Percentiles rank a stretch among this genome's conserved stretches.
Evolutionary conservation across 1,139 yeast species (phyloP).

Genomic region (Geotrichum carabidarum): DNA sequence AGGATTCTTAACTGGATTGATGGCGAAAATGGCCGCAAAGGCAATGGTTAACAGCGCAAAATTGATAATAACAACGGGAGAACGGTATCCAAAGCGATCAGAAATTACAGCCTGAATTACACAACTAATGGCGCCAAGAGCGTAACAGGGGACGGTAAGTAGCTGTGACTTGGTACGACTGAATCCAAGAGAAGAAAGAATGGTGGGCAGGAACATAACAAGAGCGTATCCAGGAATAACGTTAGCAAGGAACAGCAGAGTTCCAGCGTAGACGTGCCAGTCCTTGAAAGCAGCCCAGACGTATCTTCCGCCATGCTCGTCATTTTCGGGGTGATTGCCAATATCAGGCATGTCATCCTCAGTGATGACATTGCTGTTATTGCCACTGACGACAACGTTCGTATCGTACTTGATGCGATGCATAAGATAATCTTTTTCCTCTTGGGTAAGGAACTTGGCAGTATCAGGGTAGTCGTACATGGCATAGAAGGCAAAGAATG

Average conservation of each 20-base stretch:
- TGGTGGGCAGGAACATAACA: constrained; percentile 36
- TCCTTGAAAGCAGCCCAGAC: constrained; percentile 33
- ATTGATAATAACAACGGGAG: constrained; percentile 36
- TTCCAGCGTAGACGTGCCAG: constrained; percentile 30
- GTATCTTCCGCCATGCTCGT: constrained; percentile 23
- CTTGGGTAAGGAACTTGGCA: constrained; percentile 45
- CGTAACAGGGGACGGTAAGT: constrained; percentile 38
- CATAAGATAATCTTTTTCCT: constrained; percentile 46
- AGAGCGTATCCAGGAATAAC: constrained; percentile 29
- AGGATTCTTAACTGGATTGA: constrained; percentile 16
- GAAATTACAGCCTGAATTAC: constrained; percentile 35
- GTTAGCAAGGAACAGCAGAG: constrained; percentile 21
- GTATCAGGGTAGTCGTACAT: constrained; percentile 50
- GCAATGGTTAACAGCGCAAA: constrained; percentile 35
- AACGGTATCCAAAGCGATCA: constrained; percentile 34
- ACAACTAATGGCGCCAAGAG: constrained; percentile 35
- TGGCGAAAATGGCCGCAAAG: constrained; percentile 28
- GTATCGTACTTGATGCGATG: constrained; percentile 41
- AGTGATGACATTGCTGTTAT: constrained; percentile 5
- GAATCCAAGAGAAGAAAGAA: constrained; percentile 34
- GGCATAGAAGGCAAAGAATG: constrained; percentile 40
- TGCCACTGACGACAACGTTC: constrained; percentile 19
- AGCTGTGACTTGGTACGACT: constrained; percentile 29
- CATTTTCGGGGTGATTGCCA: constrained; percentile 7
- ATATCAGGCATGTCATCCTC: background rate